Evolutionary conservation across 2,329 filamentous ascomycete genomes (phyloP), one percentile per base, ranked within the genome.

Genomic region (Dactylellina haptotyla): DNA sequence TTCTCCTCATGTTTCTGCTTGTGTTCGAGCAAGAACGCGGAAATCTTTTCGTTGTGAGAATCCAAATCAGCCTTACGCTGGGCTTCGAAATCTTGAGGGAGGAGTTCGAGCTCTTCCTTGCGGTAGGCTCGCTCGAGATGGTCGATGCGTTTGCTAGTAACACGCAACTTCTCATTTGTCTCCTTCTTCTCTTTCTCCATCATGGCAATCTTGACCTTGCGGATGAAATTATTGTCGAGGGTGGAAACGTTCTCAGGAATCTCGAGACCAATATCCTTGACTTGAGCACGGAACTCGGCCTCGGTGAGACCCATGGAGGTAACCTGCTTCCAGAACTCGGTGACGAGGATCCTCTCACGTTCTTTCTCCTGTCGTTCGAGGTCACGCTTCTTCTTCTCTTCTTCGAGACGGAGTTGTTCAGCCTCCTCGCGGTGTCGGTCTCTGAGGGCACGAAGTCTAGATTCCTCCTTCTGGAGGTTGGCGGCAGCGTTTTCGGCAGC

Each of bases 151-250:
- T 97, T 98, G 81, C 90, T 92, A 73, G 93, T 96, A 78, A 96
- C 88, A 78, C 93, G 90, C 59, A 98, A 87, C 80, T 91, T 92
- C 83, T 97, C 93, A 76, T 91, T 92, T 77, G 97, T 89, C 80
- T 95, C 93, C 79, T 94, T 96, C 89, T 98, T 99, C 85, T 98
- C 95, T 78, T 94, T 93, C 84, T 98, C 95, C 9, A 99, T 87
- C 82, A 97, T 94, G 74, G 92, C 90, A 67, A 99, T 87, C 85
- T 98, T 98, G 84, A 99, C 90, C 77, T 91, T 90, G 81, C 95
- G 93, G 78, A 99, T 91, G 76, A 90, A 89, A 82, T 92, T 93
- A 81, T 89, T 91, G 82, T 98, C 93, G 66, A 97, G 87, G 76
- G 91, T 91, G 75, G 95, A 90, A 63, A 97, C 85, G 78, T 97